Conservation (phyloP, 257 asterid genomes). For the Scutellaria barbata region DNA sequence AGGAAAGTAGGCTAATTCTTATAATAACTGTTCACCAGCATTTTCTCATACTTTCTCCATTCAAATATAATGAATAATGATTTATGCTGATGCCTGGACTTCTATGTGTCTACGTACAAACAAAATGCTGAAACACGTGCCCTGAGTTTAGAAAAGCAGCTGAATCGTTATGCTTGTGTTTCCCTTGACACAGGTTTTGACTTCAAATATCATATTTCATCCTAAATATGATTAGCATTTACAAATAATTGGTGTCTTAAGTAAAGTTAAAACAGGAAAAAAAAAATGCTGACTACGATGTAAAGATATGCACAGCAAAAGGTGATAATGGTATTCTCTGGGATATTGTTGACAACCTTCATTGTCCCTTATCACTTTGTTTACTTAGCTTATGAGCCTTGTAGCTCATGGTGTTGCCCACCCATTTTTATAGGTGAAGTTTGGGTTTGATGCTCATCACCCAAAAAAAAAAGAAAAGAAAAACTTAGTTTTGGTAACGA, state of each 20-base stretch:
- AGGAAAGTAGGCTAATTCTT: constrained; percentile 16
- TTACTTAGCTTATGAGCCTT: background rate
- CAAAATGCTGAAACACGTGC: constrained; percentile 65
- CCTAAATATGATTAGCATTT: constrained; percentile 24
- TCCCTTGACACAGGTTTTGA: constrained; percentile 75
- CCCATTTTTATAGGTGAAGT: too few species aligned
- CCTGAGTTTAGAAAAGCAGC: constrained; percentile 73
- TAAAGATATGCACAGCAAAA: background rate
- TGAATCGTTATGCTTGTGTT: constrained; percentile 78
- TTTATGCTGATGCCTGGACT: constrained; percentile 33
- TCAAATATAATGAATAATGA: constrained; percentile 22
- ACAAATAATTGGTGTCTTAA: background rate
- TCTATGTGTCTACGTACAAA: constrained; percentile 63
- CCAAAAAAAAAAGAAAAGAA: too few species aligned
- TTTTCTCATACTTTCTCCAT: background rate
- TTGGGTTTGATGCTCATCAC: too few species aligned
- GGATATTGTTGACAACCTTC: background rate
- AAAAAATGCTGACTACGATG: constrained; percentile 5
- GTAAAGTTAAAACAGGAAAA: background rate
- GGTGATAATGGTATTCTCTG: constrained; percentile 15
- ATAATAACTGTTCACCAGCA: background rate
- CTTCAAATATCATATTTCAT: constrained; percentile 3
- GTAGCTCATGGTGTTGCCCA: background rate
- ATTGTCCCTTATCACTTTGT: background rate
- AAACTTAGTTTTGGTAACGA: too few species aligned